A percentile compares a stretch with the other conserved stretches of the same genome.
These are phyloP conservation scores for Pterulicium gracile DNA, from an alignment of 1,284 basidiomycete genomes.

Conservation along the genomic window DNA sequence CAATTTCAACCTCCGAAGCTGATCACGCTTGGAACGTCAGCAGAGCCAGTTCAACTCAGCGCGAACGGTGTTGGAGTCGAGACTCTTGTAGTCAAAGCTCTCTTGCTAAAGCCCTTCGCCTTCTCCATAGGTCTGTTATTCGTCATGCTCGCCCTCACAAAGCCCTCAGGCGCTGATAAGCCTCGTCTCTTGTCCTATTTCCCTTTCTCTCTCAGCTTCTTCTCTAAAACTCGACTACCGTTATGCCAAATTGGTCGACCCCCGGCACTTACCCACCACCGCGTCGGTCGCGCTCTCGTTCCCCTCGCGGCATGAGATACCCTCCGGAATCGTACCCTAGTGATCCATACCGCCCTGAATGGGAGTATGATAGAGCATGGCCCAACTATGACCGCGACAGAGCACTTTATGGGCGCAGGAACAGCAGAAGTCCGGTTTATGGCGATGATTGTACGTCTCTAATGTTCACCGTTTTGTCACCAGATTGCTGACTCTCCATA, in stretches of 20 bases:
- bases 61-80: slow-evolving; percentile 55
- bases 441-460: slow-evolving; percentile 49
- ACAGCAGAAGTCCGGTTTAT: slow-evolving; percentile 60
- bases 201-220: slow-evolving; percentile 55
- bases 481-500: slow-evolving; percentile 20
- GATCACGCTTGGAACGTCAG: neutral
- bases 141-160: slow-evolving; percentile 70
- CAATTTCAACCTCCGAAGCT: too few species aligned
- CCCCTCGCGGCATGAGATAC: slow-evolving; percentile 48
- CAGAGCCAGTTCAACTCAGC: too few species aligned
- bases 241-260: slow-evolving; percentile 41
- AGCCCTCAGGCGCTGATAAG: slow-evolving; percentile 55
- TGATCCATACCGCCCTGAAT: slow-evolving; percentile 51
- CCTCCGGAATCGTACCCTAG: slow-evolving; percentile 47
- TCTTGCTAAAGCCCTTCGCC: neutral
- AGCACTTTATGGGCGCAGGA: slow-evolving; percentile 46
- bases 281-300: slow-evolving; percentile 71
- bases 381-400: slow-evolving; percentile 58
- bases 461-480: slow-evolving; percentile 2
- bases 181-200: slow-evolving; percentile 48
- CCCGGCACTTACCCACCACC: slow-evolving; percentile 60
- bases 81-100: slow-evolving; percentile 20
- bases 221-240: slow-evolving; percentile 44
- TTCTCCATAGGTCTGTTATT: slow-evolving; percentile 76
- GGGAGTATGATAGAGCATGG: slow-evolving; percentile 65